Conservation (phyloP, 2,329 filamentous ascomycete species). For the Trichoderma sp. region DNA sequence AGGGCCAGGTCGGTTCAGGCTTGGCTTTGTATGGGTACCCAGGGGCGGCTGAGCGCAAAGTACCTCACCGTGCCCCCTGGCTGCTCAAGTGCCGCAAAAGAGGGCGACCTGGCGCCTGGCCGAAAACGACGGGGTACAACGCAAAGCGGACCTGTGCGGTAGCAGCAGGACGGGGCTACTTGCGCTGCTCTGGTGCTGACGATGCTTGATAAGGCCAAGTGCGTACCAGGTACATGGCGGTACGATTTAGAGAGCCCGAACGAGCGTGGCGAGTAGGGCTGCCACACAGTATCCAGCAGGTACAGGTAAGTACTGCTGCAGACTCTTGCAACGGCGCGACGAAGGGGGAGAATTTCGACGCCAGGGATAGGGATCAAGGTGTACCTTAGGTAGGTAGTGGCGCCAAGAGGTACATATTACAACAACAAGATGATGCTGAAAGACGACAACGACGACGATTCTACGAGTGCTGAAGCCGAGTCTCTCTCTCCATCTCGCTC, state of each 20-base stretch:
- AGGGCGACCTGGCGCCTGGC: not conserved
- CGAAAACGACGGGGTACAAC: conserved; percentile 2
- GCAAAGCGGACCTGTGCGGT: not conserved
- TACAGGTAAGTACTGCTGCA: not conserved
- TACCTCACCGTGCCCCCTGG: not conserved
- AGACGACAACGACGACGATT: not conserved
- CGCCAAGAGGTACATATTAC: not conserved
- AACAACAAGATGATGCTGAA: not conserved
- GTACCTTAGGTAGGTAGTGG: not conserved
- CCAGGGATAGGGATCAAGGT: not conserved
- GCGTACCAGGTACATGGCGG: conserved; percentile 9
- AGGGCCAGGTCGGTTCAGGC: conserved; percentile 11
- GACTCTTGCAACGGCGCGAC: not conserved
- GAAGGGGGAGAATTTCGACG: not conserved
- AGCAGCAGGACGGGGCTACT: not conserved
- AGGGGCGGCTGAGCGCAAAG: conserved; percentile 1
- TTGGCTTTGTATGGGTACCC: not conserved
- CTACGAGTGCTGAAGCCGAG: not conserved
- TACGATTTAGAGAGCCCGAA: not conserved
- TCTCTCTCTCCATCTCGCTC: not conserved
- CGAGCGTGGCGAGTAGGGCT: not conserved
- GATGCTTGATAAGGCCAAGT: conserved; percentile 13
- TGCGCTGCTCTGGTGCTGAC: conserved; percentile 3
- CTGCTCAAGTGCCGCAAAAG: not conserved
- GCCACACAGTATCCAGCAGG: not conserved